Percentiles rank a stretch among this genome's conserved stretches.
phyloP scores from a whole-genome alignment of 768 basidiomycete species.

The Serendipita sp. region DNA sequence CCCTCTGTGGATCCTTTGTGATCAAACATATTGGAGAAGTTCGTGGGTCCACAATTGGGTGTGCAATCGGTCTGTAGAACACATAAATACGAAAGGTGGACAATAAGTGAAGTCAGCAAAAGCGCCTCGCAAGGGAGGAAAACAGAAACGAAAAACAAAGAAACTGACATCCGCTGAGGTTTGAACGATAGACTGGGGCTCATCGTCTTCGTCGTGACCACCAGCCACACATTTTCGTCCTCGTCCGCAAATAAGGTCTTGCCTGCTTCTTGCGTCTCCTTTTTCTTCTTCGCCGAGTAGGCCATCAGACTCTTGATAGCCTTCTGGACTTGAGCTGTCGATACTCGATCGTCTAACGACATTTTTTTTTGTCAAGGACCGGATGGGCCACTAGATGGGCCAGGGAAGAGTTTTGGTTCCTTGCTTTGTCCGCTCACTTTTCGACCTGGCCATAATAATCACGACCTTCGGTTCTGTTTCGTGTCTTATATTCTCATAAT shows the following conservation, averaged over 20 bases:
- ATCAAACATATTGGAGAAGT: conserved; percentile 73
- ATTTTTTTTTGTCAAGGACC: background rate
- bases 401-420: background rate
- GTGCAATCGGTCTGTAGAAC: conserved; percentile 44
- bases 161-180: conserved; percentile 65
- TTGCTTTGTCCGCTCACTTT: background rate
- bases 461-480: background rate
- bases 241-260: conserved; percentile 55
- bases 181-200: conserved; percentile 59
- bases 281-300: conserved; percentile 47
- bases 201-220: conserved; percentile 73
- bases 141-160: background rate
- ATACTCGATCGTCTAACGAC: conserved; percentile 50
- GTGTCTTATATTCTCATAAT: background rate
- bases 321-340: conserved; percentile 50
- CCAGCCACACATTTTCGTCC: conserved; percentile 81
- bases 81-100: background rate
- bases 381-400: background rate
- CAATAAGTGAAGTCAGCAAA: conserved; percentile 1
- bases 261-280: conserved; percentile 43
- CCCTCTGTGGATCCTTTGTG: conserved; percentile 86
- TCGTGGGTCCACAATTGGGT: conserved; percentile 74
- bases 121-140: conserved; percentile 7
- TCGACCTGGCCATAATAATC: background rate
- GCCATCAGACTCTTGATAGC: conserved; percentile 67